Conservation (phyloP, 495 filamentous ascomycete species). For the Durotheca rogersii region DNA sequence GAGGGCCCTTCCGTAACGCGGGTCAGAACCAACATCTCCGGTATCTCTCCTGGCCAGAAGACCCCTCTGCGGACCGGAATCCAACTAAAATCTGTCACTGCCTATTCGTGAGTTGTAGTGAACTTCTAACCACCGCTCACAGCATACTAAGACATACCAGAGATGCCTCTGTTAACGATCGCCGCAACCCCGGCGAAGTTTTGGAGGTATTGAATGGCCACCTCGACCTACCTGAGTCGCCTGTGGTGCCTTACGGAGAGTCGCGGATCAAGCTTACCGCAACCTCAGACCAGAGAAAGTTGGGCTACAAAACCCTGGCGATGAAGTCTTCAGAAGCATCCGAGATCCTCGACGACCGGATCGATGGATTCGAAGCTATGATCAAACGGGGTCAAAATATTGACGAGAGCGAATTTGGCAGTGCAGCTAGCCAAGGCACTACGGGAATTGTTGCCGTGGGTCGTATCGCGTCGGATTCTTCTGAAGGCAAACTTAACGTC, state of each 20-base stretch:
- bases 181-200: conserved; percentile 74
- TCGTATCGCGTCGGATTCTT: conserved; percentile 80
- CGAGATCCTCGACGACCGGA: conserved; percentile 90
- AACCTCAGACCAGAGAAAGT: conserved; percentile 83
- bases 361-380: conserved; percentile 77
- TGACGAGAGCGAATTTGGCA: conserved; percentile 82
- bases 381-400: conserved; percentile 74
- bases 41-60: conserved; percentile 51
- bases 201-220: conserved; percentile 81
- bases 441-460: conserved; percentile 87
- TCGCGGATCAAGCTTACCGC: conserved; percentile 77
- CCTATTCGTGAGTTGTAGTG: conserved; percentile 36
- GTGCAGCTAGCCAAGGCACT: conserved; percentile 77
- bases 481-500: conserved; percentile 78
- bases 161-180: conserved; percentile 63
- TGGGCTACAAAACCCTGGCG: conserved; percentile 85
- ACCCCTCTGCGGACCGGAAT: conserved; percentile 44
- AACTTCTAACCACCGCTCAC: background rate
- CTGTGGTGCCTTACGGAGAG: conserved; percentile 69
- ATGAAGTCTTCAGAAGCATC: conserved; percentile 92
- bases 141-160: conserved; percentile 33
- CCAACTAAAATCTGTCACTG: conserved; percentile 42
- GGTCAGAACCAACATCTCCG: conserved; percentile 43
- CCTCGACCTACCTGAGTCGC: conserved; percentile 65
- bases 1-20: conserved; percentile 50